Evolutionary conservation across 2,329 filamentous ascomycete species (phyloP), one percentile per base, ranked within the genome.

Genomic region (Onygenales sp.): DNA sequence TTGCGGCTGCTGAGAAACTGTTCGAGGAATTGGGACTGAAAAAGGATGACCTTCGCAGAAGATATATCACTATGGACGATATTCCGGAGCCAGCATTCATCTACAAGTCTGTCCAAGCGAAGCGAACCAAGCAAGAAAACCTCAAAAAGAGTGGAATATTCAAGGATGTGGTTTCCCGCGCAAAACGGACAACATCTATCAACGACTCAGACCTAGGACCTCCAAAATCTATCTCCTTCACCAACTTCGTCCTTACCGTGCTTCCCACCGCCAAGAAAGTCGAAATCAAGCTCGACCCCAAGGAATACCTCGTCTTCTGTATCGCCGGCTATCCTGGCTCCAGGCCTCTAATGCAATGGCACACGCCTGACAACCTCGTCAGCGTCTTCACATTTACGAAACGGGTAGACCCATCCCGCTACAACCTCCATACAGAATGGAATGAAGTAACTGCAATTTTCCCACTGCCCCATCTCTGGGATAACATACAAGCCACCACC

Each of bases 261-360:
- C 33, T 48, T 14, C 45, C 33, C 8, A 48, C 45, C 2, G 45
- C 33, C 14, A 48, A 36, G 33, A 9, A 36, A 38, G 14, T 48
- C 14, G 45, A 48, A 48, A 10, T 48, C 33, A 14, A 38, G 45
- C 7, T 48, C 33, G 3, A 13, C 6, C 9, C 32, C 6, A 21
- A 21, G 14, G 45, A 48, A 11, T 27, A 48, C 11, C 33, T 48
- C 45, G 36, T 36, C 45, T 48, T 48, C 32, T 38, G 35, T 7
- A 48, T 48, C 17, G n/a, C n/a, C 32, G 45, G 45, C 33, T 17
- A 38, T 21, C 45, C 45, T 38, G 45, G 33, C 33, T 48, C 45
- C 33, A 48, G 38, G n/a, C 45, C 45, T 17, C 10, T 48, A 17
- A 48, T 48, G 45, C 45, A 48, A 17, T 48, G 45, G 45, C 45